Evolutionary conservation across 108 stramenopile genomes (phyloP), one percentile per base, ranked within the genome.

Genomic region (Nitzschia palea): DNA sequence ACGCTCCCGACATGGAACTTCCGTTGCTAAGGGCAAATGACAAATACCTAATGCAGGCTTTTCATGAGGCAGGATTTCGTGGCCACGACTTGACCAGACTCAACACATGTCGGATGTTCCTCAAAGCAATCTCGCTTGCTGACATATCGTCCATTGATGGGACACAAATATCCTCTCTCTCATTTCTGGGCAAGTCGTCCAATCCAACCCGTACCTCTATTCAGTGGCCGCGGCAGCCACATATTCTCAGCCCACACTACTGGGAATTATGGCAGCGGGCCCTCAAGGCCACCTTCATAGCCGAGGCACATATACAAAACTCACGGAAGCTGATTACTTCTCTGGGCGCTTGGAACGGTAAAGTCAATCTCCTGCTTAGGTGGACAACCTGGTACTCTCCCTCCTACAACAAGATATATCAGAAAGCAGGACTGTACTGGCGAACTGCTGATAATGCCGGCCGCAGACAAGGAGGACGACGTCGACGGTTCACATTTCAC

Each of bases 91-190:
- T 52, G 18, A 15, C 12, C n/a, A 15, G 12, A 20, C 51, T 52
- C 12, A 52, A 52, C 51, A 12, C 15, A 12, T 23, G n/a, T 18
- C n/a, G 51, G 12, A 52, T 52, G 51, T 52, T 10, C 18, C 51
- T 52, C n/a, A 22, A 20, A 52, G 51, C 51, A 12, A 20, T 52
- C 12, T 52, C 51, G 12, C 22, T 52, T 15, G 51, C 51, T 12
- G 51, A 52, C 51, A 52, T 52, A 52, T 20, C 51, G 23, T 20
- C 51, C 22, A 25, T 52, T n/a, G n/a, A n/a, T n/a, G n/a, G 18
- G 12, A 15, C 15, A 20, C 18, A 20, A 18, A 12, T 22, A 15
- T 12, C n/a, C 15, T 52, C 20, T 12, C 15, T 20, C 15, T 20
- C 51, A 12, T 20, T 52, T 15, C 18, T 12, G 15, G 51, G 51